Evolutionary conservation across 129 eudicot species (phyloP), one percentile per base, ranked within the genome.

Genomic region (Smallanthus sonchifolius): DNA sequence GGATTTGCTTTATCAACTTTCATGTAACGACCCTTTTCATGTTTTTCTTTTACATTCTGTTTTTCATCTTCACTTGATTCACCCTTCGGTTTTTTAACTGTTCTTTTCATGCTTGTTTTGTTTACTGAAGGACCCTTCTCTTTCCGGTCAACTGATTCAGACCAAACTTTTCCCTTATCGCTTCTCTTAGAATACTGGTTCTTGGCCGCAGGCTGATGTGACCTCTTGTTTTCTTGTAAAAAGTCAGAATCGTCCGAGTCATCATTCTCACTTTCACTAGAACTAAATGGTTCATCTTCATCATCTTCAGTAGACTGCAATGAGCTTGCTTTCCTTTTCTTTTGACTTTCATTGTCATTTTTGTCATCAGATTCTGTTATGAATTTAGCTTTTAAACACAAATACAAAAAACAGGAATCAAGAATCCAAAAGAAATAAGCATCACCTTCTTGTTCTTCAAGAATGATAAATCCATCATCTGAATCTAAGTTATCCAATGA

Each of bases 201-300:
- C 30, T 45, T 45, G 5, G 44, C 7, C 43, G 10, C 13, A 3
- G 40, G 63, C 51, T 19, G 63, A 8, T 42, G 16, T 10, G 20
- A 24, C 17, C 17, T 78, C 40, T 20, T 28, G 34, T 59, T 38
- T 34, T 2, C 11, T 43, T 8, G 64, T 56, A 54, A 65, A 59
- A 20, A 10, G 2, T 74, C 48, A 5, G 9, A 36, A 20, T 59
- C 65, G 0, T 60, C 49, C 16, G 4, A 65, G 37, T 45, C 14
- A 20, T 74, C 76, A 45, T 71, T 67, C 75, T 74, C 79, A 59
- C 79, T 74, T 47, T 74, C 57, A 34, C 71, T 45, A 32, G 7
- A 44, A 57, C 65, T 65, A 49, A 49, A 15, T 32, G 6, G 5
- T 43, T 43, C 75, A n/a, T 66, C 68, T 34, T 45, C 51, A 45